Evolutionary conservation across 345 rosid species (phyloP).

Genomic region (Garcia nutans): DNA sequence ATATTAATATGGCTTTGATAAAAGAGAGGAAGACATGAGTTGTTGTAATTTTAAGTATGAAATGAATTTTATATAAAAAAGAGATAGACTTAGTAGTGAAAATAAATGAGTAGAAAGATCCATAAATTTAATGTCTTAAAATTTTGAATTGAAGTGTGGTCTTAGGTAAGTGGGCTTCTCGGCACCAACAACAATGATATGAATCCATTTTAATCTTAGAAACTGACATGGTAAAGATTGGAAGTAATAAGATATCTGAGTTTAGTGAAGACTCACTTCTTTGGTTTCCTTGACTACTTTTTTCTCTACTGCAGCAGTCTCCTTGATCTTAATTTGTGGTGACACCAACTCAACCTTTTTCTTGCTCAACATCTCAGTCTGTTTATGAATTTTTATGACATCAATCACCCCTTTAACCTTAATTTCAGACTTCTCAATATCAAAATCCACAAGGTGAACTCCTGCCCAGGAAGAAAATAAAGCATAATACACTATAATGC

Average conservation of each 20-base stretch:
- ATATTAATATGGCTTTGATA: no score
- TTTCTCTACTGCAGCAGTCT: slow-evolving; percentile 30
- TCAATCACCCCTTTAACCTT: slow-evolving; percentile 73
- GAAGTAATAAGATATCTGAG: not conserved
- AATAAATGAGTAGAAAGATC: no score
- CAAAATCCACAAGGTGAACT: slow-evolving; percentile 58
- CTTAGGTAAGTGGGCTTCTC: no score
- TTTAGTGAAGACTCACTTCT: slow-evolving; percentile 32
- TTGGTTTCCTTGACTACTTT: slow-evolving; percentile 42
- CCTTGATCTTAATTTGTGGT: slow-evolving; percentile 44
- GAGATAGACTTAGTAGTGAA: no score
- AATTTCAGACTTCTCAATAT: slow-evolving; percentile 59
- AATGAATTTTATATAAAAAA: no score
- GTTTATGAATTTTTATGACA: slow-evolving; percentile 51
- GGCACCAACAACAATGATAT: no score
- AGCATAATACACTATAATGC: no score
- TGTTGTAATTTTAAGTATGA: no score
- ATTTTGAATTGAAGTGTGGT: no score
- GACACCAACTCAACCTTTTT: slow-evolving; percentile 68
- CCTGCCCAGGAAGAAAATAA: slow-evolving; percentile 34
- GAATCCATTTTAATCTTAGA: not conserved
- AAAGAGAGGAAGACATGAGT: no score
- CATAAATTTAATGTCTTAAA: no score
- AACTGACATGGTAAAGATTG: not conserved
- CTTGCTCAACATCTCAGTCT: slow-evolving; percentile 55